A percentile compares a stretch with the other conserved stretches of the same genome.
These are phyloP conservation scores for Amyloporia xantha DNA, from an alignment of 768 basidiomycete species.

Conservation along the genomic window DNA sequence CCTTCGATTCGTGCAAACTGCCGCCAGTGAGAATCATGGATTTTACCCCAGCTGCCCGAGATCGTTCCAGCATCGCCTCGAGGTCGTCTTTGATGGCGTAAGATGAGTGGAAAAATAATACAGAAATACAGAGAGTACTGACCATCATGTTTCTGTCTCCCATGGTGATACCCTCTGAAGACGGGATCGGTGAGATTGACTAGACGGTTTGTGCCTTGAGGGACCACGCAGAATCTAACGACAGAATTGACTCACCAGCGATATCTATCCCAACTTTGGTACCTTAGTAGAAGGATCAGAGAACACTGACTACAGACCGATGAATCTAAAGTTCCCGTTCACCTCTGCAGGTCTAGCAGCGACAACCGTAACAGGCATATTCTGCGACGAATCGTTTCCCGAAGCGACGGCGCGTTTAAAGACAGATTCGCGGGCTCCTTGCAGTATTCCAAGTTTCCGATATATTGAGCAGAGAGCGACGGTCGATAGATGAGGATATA, in stretches of 20 bases:
- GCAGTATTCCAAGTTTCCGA: too few species aligned
- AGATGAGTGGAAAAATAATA: background rate
- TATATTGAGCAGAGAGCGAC: too few species aligned
- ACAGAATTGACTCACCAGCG: slow-evolving; percentile 25
- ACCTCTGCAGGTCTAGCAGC: slow-evolving; percentile 16
- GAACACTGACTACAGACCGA: slow-evolving; percentile 21
- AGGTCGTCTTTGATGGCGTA: slow-evolving; percentile 48
- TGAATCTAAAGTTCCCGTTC: slow-evolving; percentile 23
- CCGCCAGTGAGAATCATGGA: slow-evolving; percentile 76
- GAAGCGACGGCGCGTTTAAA: too few species aligned
- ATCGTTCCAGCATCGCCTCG: slow-evolving; percentile 47
- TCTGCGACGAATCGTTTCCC: background rate
- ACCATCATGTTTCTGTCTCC: slow-evolving; percentile 47
- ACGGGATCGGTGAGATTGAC: slow-evolving; percentile 54
- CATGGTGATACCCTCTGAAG: slow-evolving; percentile 45
- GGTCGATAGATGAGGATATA: too few species aligned
- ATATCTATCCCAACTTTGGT: slow-evolving; percentile 26
- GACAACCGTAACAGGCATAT: slow-evolving; percentile 24
- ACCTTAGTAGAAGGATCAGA: background rate
- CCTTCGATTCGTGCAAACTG: slow-evolving; percentile 53
- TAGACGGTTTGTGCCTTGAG: slow-evolving; percentile 13
- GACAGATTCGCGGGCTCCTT: too few species aligned
- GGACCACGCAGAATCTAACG: background rate
- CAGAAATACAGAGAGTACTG: slow-evolving; percentile 2
- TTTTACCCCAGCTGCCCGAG: slow-evolving; percentile 52